Conservation (phyloP, 495 filamentous ascomycete species). For the Evernia prunastri region DNA sequence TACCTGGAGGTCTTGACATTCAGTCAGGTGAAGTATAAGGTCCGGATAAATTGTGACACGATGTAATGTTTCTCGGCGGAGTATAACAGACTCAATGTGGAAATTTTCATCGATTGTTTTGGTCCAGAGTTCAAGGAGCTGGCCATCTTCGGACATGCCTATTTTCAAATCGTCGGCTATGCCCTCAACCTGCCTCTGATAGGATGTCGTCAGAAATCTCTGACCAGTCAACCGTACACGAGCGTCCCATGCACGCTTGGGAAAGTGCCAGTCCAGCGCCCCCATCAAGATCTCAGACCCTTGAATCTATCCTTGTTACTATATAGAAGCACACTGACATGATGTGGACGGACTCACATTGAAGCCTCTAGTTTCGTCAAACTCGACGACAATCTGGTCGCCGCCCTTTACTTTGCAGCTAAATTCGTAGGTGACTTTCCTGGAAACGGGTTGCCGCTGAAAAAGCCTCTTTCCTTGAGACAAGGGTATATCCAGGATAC, state of each 20-base stretch:
- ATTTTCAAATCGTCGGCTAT: constrained; percentile 11
- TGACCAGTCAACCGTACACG: constrained; percentile 11
- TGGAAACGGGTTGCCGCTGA: constrained; percentile 25
- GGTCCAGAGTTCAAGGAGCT: constrained; percentile 4
- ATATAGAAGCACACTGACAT: background rate
- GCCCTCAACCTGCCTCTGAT: constrained; percentile 6
- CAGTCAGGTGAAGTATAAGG: constrained; percentile 36
- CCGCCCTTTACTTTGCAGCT: constrained; percentile 33
- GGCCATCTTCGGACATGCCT: background rate
- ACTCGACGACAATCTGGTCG: constrained; percentile 40
- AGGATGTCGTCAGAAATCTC: background rate
- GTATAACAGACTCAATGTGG: constrained; percentile 15
- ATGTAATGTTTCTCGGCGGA: constrained; percentile 20
- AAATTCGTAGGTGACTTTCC: constrained; percentile 46
- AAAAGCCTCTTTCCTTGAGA: constrained; percentile 32
- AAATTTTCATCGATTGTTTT: constrained; percentile 19
- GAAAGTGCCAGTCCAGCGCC: constrained; percentile 38
- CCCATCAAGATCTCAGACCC: constrained; percentile 24
- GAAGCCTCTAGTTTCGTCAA: constrained; percentile 39
- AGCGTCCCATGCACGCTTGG: constrained; percentile 44
- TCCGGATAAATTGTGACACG: constrained; percentile 20
- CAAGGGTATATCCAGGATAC: constrained; percentile 33
- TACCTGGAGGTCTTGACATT: constrained; percentile 37
- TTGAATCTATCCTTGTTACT: background rate
- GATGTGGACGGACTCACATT: constrained; percentile 20